Base-by-base conservation (phyloP, 2,329 filamentous ascomycete species). In the Colletotrichum sp. region DNA sequence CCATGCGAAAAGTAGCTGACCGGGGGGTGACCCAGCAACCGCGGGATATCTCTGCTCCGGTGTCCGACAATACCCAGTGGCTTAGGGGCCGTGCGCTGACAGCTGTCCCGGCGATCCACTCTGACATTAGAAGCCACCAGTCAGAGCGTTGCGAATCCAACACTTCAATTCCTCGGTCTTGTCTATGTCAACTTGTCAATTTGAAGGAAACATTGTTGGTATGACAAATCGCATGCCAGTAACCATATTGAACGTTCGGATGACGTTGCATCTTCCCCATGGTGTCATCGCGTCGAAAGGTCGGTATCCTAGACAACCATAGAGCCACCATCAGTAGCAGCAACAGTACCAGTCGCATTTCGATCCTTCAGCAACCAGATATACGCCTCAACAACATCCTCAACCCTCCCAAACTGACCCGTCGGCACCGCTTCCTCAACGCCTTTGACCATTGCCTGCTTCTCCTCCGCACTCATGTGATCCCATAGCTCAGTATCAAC, bases 401-500 rank as follows among this genome's bases (percentile, higher is more conserved):
- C 67, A 10, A 74, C 66, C 10, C 26, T 52, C 3, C 58, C 59
- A 59, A 71, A 56, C 4, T 64, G 32, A 2, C 67, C 71, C 1
- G 59, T 70, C 14, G 71, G 71, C 43, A 74, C 58, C 2, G 58
- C 13, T 13, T 5, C 9, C 12, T 74, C 67, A 2, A 66, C 36
- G 10, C 24, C 48, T 7, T 69, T 34, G 7, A 73, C 16, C 62
- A 73, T 68, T n/a, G 6, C 16, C 28, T 61, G 2, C 18, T 74
- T 74, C 7, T 63, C 48, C 13, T 65, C 72, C 24, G 61, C 43
- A 28, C 67, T 52, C 55, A 55, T 73, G 21, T 71, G 55, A 9
- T 71, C 64, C 81, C 81, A 83, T 2, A 83, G 75, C 26, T 52
- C 71, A 14, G 81, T 82, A 55, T 79, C 76, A 16, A 82, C 80